A percentile compares a stretch with the other conserved stretches of the same genome.
Conservation (phyloP, 306 rosid genomes). For the Albizia julibrissin region DNA sequence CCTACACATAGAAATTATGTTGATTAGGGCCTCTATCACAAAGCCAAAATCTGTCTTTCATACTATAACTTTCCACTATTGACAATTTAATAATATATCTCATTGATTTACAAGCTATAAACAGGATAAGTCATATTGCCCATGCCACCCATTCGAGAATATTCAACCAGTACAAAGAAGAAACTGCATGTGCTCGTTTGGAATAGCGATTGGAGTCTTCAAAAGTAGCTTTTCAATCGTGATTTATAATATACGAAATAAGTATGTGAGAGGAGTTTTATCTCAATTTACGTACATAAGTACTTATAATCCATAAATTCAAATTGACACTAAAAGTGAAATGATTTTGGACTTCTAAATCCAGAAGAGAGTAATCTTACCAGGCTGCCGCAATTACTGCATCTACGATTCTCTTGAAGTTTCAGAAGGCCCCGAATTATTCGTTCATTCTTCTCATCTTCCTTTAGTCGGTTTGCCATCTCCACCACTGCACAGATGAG, state of each 20-base stretch:
- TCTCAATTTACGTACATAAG: too few species aligned
- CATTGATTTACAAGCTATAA: constrained; percentile 9
- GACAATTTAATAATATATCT: background rate
- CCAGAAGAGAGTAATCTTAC: constrained; percentile 41
- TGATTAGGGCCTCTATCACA: constrained; percentile 7
- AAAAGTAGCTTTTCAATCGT: too few species aligned
- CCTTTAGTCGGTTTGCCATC: constrained; percentile 81
- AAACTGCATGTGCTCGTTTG: too few species aligned
- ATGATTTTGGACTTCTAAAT: background rate
- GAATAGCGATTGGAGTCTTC: too few species aligned
- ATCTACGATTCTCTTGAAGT: constrained; percentile 76
- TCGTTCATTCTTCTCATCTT: constrained; percentile 88
- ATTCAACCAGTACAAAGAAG: background rate
- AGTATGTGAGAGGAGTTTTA: too few species aligned
- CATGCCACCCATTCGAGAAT: background rate
- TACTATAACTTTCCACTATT: constrained; percentile 18
- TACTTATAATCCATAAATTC: constrained; percentile 23
- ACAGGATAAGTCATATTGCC: background rate
- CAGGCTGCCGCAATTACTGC: constrained; percentile 90
- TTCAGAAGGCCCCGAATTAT: constrained; percentile 87
- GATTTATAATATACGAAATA: too few species aligned
- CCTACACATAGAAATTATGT: constrained; percentile 1
- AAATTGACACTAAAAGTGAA: background rate
- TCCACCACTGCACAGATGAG: constrained; percentile 38
- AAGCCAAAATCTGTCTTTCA: background rate